phyloP scores from a whole-genome alignment of 2,329 filamentous ascomycete genomes.

The Ciborinia camelliae region DNA sequence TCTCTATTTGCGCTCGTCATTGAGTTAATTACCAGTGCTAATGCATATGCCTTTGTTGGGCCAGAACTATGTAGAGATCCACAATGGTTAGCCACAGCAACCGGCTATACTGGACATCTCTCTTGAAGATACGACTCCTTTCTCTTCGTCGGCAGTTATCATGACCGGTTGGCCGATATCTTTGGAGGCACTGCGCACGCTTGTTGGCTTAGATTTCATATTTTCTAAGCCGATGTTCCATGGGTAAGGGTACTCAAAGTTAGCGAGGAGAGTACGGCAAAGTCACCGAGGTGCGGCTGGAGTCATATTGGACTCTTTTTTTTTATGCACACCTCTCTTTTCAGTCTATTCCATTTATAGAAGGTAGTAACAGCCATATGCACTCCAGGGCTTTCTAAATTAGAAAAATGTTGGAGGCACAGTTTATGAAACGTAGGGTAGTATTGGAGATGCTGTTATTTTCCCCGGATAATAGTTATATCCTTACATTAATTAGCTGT shows the following conservation, averaged over 20 bases:
- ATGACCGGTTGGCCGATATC: not conserved
- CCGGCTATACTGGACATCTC: constrained; percentile 28
- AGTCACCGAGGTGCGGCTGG: not conserved
- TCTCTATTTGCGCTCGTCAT: not conserved
- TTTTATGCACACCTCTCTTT: not conserved
- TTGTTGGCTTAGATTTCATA: not conserved
- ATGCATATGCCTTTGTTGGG: constrained; percentile 28
- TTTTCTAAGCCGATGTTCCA: not conserved
- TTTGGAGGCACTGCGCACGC: not conserved
- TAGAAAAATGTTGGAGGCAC: not conserved
- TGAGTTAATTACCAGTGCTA: constrained; percentile 3
- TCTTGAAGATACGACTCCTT: not conserved
- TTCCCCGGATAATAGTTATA: no score
- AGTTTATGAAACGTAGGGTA: not conserved
- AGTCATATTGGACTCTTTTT: not conserved
- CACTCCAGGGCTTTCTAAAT: no score
- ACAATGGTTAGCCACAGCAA: constrained; percentile 30
- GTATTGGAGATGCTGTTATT: no score
- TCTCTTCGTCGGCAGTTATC: not conserved
- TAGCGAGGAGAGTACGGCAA: not conserved
- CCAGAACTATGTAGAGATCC: constrained; percentile 29
- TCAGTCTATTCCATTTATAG: not conserved
- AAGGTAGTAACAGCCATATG: not conserved
- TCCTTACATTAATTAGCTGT: no score
- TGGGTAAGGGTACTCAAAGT: not conserved